A percentile compares a stretch with the other conserved stretches of the same genome.
Conservation (phyloP, 176 grass and related monocot genomes). For the Bolboschoenus planiculmis region DNA sequence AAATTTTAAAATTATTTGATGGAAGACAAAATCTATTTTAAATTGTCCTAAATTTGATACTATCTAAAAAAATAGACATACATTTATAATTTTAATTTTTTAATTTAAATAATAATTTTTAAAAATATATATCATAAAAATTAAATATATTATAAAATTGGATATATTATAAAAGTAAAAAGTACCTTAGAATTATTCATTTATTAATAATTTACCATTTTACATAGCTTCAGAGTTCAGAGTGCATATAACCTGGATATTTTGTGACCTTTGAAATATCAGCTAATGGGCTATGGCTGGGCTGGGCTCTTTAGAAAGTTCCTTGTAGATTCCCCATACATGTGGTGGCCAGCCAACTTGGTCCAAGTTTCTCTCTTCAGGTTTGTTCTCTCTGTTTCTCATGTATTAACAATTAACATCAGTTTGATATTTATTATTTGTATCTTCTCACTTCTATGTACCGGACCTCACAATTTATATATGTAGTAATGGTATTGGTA, state of each 20-base stretch:
- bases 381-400: conserved; percentile 13
- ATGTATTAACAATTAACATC: background rate
- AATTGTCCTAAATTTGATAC: too few species aligned
- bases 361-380: conserved; percentile 77
- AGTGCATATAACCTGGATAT: background rate
- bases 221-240: background rate
- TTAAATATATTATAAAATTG: too few species aligned
- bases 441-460: background rate
- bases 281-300: conserved; percentile 85
- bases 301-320: conserved; percentile 69
- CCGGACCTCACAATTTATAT: background rate
- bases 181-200: too few species aligned
- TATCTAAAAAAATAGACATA: too few species aligned
- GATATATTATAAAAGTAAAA: too few species aligned
- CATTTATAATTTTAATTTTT: too few species aligned
- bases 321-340: conserved; percentile 80
- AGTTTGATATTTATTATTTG: background rate
- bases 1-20: too few species aligned
- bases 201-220: background rate
- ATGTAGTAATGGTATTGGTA: background rate
- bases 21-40: too few species aligned
- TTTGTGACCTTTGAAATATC: background rate
- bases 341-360: conserved; percentile 84
- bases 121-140: too few species aligned
- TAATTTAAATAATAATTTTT: too few species aligned